These are phyloP conservation scores for Panicum miliaceum DNA, from an alignment of 176 grass and related monocot species.

Conservation along the genomic window DNA sequence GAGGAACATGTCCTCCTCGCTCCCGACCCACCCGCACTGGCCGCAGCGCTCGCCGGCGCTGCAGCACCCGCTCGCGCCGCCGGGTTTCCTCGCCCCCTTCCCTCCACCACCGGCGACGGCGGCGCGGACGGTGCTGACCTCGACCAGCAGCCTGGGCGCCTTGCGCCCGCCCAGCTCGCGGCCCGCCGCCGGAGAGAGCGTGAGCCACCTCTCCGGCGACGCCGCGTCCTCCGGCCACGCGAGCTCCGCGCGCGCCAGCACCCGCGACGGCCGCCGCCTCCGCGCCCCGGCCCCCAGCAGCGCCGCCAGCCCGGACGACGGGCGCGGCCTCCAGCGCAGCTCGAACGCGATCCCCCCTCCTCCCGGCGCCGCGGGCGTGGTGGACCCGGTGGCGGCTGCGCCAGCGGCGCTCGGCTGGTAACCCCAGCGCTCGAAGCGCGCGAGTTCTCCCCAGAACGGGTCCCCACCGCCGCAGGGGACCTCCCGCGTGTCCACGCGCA, in stretches of 20 bases:
- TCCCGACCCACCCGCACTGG: conserved; percentile 58
- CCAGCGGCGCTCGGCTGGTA: too few relatives aligned
- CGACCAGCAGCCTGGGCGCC: conserved; percentile 50
- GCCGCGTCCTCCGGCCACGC: conserved; percentile 44
- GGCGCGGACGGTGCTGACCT: conserved; percentile 26
- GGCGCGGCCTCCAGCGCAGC: conserved; percentile 54
- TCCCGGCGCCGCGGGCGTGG: neutral
- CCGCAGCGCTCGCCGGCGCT: conserved; percentile 36
- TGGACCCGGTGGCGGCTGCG: too few relatives aligned
- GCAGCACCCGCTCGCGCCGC: conserved; percentile 15
- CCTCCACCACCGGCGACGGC: neutral
- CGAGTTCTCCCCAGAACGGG: conserved; percentile 41
- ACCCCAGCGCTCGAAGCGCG: conserved; percentile 42
- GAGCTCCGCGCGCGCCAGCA: conserved; percentile 54
- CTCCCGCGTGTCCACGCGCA: conserved; percentile 65
- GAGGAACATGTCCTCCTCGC: conserved; percentile 68
- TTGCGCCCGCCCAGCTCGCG: conserved; percentile 31
- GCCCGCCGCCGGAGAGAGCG: conserved; percentile 21
- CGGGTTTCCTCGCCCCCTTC: neutral
- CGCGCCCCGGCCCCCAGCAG: conserved; percentile 15
- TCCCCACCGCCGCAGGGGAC: conserved; percentile 18
- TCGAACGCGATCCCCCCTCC: conserved; percentile 39
- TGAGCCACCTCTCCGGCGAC: conserved; percentile 45
- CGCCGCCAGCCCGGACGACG: conserved; percentile 18
- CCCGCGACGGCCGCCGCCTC: conserved; percentile 36